phyloP scores from a whole-genome alignment of 495 filamentous ascomycete genomes.

The Neurospora sp. region DNA sequence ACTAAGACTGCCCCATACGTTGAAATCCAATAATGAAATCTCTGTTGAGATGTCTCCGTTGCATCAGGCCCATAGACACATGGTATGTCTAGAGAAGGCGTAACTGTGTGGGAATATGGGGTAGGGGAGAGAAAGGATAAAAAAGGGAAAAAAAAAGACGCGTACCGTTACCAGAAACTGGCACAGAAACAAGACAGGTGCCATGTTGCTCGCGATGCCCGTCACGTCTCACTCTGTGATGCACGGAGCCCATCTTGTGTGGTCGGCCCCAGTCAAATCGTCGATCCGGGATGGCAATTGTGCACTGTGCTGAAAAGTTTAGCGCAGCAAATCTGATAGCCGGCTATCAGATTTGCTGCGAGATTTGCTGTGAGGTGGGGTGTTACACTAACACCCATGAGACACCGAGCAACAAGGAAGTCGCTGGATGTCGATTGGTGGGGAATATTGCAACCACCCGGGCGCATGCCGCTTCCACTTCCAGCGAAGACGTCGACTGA shows the following conservation, averaged over 20 bases:
- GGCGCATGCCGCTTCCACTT: neutral
- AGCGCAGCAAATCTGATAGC: neutral
- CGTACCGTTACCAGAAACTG: slow-evolving; percentile 15
- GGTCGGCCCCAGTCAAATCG: neutral
- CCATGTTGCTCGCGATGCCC: neutral
- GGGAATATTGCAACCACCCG: neutral
- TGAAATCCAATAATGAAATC: neutral
- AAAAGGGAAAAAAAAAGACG: slow-evolving; percentile 15
- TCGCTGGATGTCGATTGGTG: neutral
- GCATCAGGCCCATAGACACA: neutral
- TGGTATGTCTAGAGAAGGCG: neutral
- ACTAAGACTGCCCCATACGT: neutral
- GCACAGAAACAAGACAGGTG: slow-evolving; percentile 5
- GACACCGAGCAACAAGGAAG: neutral
- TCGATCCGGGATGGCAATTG: neutral
- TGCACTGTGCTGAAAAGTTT: neutral
- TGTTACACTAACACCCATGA: neutral
- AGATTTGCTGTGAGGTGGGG: neutral
- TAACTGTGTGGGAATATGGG: neutral
- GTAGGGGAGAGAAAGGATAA: slow-evolving; percentile 6
- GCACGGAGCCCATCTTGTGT: neutral
- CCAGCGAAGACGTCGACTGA: neutral
- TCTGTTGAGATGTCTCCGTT: neutral
- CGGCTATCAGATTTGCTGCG: neutral
- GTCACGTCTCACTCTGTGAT: neutral